phyloP scores from a whole-genome alignment of 129 eudicot genomes.

The Flaveria bidentis region DNA sequence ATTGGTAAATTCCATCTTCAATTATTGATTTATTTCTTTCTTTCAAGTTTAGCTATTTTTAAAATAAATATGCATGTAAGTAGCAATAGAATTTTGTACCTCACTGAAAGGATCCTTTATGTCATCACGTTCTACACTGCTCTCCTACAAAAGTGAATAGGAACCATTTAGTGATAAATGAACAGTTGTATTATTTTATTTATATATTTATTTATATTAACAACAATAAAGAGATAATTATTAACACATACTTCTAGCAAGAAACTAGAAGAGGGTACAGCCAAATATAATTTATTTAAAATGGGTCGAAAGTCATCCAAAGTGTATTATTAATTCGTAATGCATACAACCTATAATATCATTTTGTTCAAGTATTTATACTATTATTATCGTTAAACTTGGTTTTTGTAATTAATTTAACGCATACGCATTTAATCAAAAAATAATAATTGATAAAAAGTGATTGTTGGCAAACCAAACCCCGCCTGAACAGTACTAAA shows the following conservation, averaged over 20 bases:
- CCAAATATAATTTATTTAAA: background rate
- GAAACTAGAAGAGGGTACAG: too few species aligned
- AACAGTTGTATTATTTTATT: background rate
- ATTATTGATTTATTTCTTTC: background rate
- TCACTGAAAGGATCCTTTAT: conserved; percentile 66
- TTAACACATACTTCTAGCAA: too few species aligned
- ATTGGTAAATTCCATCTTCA: background rate
- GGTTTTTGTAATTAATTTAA: background rate
- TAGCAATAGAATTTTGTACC: conserved; percentile 31
- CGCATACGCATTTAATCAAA: background rate
- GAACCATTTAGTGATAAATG: background rate
- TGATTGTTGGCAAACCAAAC: background rate
- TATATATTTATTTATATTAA: too few species aligned
- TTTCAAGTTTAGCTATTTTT: background rate
- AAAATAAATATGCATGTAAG: background rate
- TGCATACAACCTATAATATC: conserved; percentile 5
- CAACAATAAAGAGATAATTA: too few species aligned
- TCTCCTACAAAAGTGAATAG: conserved; percentile 46
- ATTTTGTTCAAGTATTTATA: background rate
- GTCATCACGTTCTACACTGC: conserved; percentile 68
- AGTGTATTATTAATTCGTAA: background rate
- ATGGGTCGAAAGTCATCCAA: background rate
- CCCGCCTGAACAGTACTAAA: background rate
- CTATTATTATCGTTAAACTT: background rate
- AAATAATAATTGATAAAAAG: background rate